These are phyloP conservation scores for Penicillium concentricum DNA, from an alignment of 2,329 filamentous ascomycete genomes.

Conservation along the genomic window DNA sequence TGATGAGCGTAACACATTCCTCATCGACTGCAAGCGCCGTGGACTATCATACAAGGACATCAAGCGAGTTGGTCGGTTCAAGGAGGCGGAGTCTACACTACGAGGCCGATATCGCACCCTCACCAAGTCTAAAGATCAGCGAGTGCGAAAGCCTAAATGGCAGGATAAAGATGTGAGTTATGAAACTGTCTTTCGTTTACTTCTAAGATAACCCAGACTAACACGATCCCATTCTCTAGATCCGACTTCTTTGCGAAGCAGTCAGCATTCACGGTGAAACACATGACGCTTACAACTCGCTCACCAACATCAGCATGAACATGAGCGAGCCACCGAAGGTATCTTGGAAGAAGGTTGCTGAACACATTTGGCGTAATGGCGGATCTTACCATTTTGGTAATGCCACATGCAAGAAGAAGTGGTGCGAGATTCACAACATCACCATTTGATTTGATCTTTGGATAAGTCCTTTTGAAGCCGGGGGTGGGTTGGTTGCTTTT, in stretches of 20 bases:
- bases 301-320: not conserved
- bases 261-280: constrained; percentile 29
- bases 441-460: constrained; percentile 10
- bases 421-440: constrained; percentile 47
- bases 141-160: constrained; percentile 49
- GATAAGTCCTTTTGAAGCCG: too few species aligned
- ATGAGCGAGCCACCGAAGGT: constrained; percentile 43
- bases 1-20: constrained; percentile 37
- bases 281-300: not conserved
- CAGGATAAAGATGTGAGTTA: constrained; percentile 43
- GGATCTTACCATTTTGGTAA: constrained; percentile 61
- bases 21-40: constrained; percentile 42
- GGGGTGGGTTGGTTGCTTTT: not conserved
- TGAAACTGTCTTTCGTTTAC: not conserved
- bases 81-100: constrained; percentile 50
- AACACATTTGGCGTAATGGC: constrained; percentile 53
- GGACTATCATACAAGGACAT: constrained; percentile 51
- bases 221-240: constrained; percentile 23
- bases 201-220: not conserved
- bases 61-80: constrained; percentile 43
- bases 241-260: constrained; percentile 42
- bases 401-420: constrained; percentile 63
- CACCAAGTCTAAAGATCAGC: constrained; percentile 46
- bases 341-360: constrained; percentile 59
- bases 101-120: constrained; percentile 48